phyloP scores from a whole-genome alignment of 2,329 filamentous ascomycete species.

The Clarireedia monteithiana region DNA sequence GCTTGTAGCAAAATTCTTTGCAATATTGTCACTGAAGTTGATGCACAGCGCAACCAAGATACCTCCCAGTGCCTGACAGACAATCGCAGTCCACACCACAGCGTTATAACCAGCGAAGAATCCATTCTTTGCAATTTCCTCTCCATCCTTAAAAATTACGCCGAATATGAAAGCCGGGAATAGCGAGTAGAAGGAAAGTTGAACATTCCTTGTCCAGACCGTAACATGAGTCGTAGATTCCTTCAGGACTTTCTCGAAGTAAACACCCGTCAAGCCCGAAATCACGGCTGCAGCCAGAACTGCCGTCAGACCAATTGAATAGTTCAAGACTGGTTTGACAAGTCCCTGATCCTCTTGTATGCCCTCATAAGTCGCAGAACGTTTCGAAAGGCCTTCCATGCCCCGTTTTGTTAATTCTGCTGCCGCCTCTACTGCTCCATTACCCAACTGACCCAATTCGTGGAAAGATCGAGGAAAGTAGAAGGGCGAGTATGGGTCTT shows the following conservation, averaged over 20 bases:
- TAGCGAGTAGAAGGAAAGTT: slow-evolving; percentile 88
- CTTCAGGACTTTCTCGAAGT: slow-evolving; percentile 87
- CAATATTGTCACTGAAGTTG: slow-evolving; percentile 80
- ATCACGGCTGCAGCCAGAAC: slow-evolving; percentile 71
- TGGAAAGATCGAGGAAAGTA: slow-evolving; percentile 76
- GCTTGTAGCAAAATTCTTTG: slow-evolving; percentile 88
- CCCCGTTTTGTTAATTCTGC: slow-evolving; percentile 43
- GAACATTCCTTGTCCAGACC: slow-evolving; percentile 91
- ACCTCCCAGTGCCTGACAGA: slow-evolving; percentile 76
- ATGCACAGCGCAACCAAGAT: slow-evolving; percentile 77
- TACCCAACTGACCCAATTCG: slow-evolving; percentile 60
- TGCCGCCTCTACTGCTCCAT: slow-evolving; percentile 41
- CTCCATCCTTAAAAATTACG: slow-evolving; percentile 79
- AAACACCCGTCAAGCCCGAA: slow-evolving; percentile 79
- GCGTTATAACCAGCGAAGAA: slow-evolving; percentile 95
- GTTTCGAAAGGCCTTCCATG: slow-evolving; percentile 45
- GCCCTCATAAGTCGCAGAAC: slow-evolving; percentile 85
- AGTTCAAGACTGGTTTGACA: slow-evolving; percentile 55
- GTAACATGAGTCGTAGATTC: slow-evolving; percentile 69
- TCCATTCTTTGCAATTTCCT: slow-evolving; percentile 72
- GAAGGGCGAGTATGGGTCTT: slow-evolving; percentile 45
- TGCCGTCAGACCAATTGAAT: slow-evolving; percentile 68
- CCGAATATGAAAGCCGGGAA: slow-evolving; percentile 84
- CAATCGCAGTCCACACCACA: slow-evolving; percentile 80
- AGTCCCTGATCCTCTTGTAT: slow-evolving; percentile 60